Base-by-base conservation (phyloP, 2,329 filamentous ascomycete genomes). In the Alternaria incomplexa region DNA sequence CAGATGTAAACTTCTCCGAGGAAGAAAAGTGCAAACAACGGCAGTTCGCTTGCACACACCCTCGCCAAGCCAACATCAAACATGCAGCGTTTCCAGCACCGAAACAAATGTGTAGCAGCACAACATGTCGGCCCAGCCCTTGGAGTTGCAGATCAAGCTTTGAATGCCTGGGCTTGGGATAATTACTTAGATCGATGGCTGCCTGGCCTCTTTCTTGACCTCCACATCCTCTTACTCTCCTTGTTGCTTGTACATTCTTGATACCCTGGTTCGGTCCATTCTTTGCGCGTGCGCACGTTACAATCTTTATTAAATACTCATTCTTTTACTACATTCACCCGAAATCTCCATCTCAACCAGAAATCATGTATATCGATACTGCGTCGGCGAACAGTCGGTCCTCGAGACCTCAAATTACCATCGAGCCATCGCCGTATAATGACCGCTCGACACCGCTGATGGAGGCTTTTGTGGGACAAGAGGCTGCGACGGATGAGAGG, bases 301-400 rank as follows among this genome's bases (percentile, higher is more conserved):
- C 54, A 28, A 28, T 51, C 32, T 55, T 56, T 26, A 62, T 15
- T 55, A 10, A 0, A 17, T 48, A 17, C 55, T 40, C 10, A 20
- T 15, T 61, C 26, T 13, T 25, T 56, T 57, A 15, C 44, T 25
- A 36, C 22, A 20, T 55, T 17, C 6, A 9, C 13, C 50, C 22
- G 6, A 22, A 50, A n/a, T 15, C 32, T 45, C 32, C 5, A n/a
- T 28, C 25, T 36, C 40, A 25, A 15, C 5, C 22, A 30, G 13
- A 23, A 54, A 63, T 11, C 45, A 79, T 79, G 77, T 77, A 70
- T 46, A 77, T 79, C 32, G 73, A 79, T 28, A 79, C 75, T 5
- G 69, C 67, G n/a, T 71, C 70, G 12, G 77, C 77, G 3, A 78
- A 79, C 53, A 70, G 60, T 32, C 56, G 65, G 45, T 70, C 68